Evolutionary conservation across 2,329 filamentous ascomycete species (phyloP).

Genomic region (Aspergillus glaucus): DNA sequence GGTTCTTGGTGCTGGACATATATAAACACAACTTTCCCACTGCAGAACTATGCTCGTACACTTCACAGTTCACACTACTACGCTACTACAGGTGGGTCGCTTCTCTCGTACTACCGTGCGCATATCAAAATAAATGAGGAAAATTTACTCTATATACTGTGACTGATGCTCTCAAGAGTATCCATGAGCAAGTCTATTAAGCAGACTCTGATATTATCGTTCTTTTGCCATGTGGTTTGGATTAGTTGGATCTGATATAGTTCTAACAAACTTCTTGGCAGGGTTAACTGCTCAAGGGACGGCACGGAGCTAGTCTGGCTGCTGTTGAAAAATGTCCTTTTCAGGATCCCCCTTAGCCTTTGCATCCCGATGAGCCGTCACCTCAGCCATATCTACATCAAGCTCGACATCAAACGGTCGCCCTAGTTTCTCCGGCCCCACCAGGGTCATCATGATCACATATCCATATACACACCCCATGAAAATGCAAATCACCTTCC

Average conservation of each 20-base stretch:
- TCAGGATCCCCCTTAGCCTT: constrained; percentile 22
- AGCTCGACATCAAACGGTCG: constrained; percentile 43
- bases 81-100: not conserved
- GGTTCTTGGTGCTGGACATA: too few species aligned
- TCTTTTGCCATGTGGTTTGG: not conserved
- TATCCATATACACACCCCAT: constrained; percentile 75
- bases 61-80: too few species aligned
- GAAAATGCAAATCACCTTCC: constrained; percentile 82
- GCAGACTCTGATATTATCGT: not conserved
- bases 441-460: constrained; percentile 45
- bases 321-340: constrained; percentile 15
- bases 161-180: not conserved
- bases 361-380: constrained; percentile 29
- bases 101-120: not conserved
- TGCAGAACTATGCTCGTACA: too few species aligned
- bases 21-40: too few species aligned
- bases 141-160: not conserved
- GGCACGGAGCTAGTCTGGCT: not conserved
- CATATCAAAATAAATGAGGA: not conserved
- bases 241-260: not conserved
- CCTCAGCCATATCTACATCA: constrained; percentile 42
- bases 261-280: not conserved
- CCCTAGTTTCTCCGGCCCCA: constrained; percentile 46
- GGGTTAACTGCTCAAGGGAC: not conserved
- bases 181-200: not conserved